Conservation (phyloP, 306 rosid genomes). For the Pterocarpus macrocarpus region DNA sequence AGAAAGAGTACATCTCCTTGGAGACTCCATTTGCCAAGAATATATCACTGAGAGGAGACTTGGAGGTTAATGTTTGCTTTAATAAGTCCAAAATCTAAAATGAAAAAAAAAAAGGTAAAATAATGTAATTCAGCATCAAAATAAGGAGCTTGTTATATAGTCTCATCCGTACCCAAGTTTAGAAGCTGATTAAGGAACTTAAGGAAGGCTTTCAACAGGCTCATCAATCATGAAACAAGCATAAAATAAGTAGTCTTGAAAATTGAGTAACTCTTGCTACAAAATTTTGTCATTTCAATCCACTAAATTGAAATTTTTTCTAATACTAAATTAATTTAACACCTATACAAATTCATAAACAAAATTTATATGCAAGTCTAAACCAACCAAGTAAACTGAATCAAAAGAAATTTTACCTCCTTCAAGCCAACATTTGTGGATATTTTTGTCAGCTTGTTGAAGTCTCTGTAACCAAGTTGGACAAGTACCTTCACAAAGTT, state of each 20-base stretch:
- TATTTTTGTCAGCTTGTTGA: conserved; percentile 6
- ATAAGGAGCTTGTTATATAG: too few relatives aligned
- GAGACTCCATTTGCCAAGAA: conserved; percentile 37
- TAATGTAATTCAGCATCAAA: neutral
- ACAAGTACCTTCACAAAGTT: neutral
- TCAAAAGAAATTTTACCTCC: conserved; percentile 18
- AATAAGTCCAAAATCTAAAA: conserved; percentile 35
- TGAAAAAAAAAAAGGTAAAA: neutral
- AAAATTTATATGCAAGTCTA: too few relatives aligned
- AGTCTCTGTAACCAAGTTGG: conserved; percentile 5
- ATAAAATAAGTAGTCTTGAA: neutral
- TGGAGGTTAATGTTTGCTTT: conserved; percentile 40
- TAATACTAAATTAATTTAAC: too few relatives aligned
- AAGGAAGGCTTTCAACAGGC: too few relatives aligned
- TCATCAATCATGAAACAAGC: too few relatives aligned
- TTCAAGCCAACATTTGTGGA: conserved; percentile 8
- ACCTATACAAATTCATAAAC: too few relatives aligned
- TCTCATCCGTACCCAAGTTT: too few relatives aligned
- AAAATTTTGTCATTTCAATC: neutral
- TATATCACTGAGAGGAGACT: conserved; percentile 42
- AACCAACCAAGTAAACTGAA: neutral
- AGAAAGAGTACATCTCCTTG: conserved; percentile 3
- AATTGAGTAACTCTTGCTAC: neutral
- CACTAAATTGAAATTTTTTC: neutral
- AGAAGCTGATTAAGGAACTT: too few relatives aligned